Base-by-base conservation (phyloP, 495 filamentous ascomycete genomes). In the Xylaria telfairii region DNA sequence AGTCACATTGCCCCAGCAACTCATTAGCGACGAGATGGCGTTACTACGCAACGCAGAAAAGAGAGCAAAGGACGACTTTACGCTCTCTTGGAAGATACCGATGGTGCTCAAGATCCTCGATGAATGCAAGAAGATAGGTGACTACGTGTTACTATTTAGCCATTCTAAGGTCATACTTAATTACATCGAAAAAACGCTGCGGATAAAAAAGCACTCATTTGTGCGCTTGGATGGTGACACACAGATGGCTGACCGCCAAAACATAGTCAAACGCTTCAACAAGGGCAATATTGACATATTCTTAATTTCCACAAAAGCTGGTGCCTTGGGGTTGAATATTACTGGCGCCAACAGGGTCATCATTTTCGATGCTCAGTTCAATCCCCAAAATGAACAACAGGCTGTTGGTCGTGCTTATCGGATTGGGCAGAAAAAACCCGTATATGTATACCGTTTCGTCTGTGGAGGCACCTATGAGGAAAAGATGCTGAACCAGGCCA, bases 331-430 rank as follows among this genome's bases (percentile, higher is more conserved):
- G 0, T 80, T 98, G 67, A 98, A 98, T 73, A 89, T 98, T 39
- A 84, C 82, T 46, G 91, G 92, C 5, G 95, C 95, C 0, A 98
- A 97, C 78, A 88, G 95, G 8, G 92, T 97, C 12, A 84, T 98
- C 28, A 92, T 98, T 24, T 91, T 97, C 44, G 95, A 98, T 74
- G 93, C 91, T 76, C 83, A 84, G 59, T 97, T 90, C 79, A 95
- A 93, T 64, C 95, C 95, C 0, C 85, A 86, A 6, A 87, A 89
- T 78, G 95, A 98, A 76, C 89, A 95, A 68, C 95, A 98, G 77
- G 95, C 95, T 8, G 87, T 98, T 66, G 95, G 93, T 10, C 87
- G 95, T 72, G 91, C 92, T 0, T 97, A 96, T 77, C 92, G 95
- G 3, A 84, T 98, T 26, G 95, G 95, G 0, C 95, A 98, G 75